phyloP scores from a whole-genome alignment of 805 yeast species.

The Metschnikowia kunwiensis region DNA sequence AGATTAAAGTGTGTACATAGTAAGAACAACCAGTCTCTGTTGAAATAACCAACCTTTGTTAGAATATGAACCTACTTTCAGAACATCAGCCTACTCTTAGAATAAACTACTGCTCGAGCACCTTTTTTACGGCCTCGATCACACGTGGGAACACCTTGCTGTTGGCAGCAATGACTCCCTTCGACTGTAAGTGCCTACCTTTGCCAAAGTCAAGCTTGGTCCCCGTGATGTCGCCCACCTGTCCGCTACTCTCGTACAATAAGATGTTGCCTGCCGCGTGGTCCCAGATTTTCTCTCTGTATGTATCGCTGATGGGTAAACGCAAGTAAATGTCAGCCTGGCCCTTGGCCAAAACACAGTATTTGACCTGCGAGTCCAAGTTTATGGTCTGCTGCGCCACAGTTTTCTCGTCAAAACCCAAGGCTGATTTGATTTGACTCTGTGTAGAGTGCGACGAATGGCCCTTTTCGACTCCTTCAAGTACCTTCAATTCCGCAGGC shows the following conservation, averaged over 20 bases:
- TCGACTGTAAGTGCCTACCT: slow-evolving; percentile 77
- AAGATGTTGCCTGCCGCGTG: slow-evolving; percentile 95
- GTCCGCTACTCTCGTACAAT: slow-evolving; percentile 87
- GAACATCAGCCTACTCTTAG: too few species aligned
- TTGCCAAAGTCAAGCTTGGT: slow-evolving; percentile 71
- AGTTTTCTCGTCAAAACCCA: slow-evolving; percentile 50
- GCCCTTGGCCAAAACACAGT: slow-evolving; percentile 87
- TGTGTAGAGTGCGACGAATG: slow-evolving; percentile 93
- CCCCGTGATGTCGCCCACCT: slow-evolving; percentile 82
- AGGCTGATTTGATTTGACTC: slow-evolving; percentile 58
- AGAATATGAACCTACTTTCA: too few species aligned
- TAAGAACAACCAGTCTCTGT: background rate
- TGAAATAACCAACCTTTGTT: too few species aligned
- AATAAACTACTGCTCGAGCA: slow-evolving; percentile 19
- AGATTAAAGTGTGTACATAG: too few species aligned
- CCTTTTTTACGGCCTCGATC: slow-evolving; percentile 43
- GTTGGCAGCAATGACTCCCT: slow-evolving; percentile 90
- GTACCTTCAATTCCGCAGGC: slow-evolving; percentile 57
- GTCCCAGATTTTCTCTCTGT: slow-evolving; percentile 97
- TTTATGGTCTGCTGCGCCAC: slow-evolving; percentile 62
- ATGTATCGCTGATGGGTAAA: slow-evolving; percentile 70
- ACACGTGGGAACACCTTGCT: slow-evolving; percentile 47
- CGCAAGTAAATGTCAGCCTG: slow-evolving; percentile 90
- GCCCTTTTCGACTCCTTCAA: slow-evolving; percentile 93
- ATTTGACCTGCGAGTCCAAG: slow-evolving; percentile 94